phyloP scores from a whole-genome alignment of 2,329 filamentous ascomycete genomes.

The Arthrobotrys pseudoclavata region DNA sequence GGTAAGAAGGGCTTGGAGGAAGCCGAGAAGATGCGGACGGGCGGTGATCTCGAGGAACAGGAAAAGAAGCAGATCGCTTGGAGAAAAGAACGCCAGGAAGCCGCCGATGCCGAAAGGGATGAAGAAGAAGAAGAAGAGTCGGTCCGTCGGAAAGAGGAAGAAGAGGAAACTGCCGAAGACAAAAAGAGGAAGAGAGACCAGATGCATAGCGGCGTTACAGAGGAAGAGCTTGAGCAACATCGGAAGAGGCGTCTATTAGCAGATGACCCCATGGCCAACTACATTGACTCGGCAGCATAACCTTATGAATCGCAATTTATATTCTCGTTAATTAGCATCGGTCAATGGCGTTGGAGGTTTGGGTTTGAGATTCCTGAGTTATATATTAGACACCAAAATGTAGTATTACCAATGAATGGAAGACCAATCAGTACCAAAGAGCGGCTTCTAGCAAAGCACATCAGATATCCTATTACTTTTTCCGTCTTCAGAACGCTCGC shows the following conservation, averaged over 20 bases:
- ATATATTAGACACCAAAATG: constrained; percentile 5
- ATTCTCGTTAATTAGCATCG: constrained; percentile 32
- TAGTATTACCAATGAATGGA: constrained; percentile 14
- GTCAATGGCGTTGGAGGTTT: constrained; percentile 32
- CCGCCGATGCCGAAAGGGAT: constrained; percentile 65
- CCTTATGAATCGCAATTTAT: constrained; percentile 23
- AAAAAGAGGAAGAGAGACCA: constrained; percentile 84
- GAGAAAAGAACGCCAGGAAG: constrained; percentile 61
- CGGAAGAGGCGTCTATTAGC: constrained; percentile 79
- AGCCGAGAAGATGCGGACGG: constrained; percentile 70
- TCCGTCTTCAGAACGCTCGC: constrained; percentile 29
- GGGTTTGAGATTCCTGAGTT: background rate
- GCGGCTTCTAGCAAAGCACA: background rate
- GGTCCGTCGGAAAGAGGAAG: constrained; percentile 62
- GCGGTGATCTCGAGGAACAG: constrained; percentile 49
- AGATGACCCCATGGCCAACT: constrained; percentile 88
- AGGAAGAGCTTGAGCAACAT: constrained; percentile 89
- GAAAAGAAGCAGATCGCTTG: constrained; percentile 61
- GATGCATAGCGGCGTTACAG: constrained; percentile 81
- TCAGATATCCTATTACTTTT: constrained; percentile 17
- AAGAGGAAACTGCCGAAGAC: constrained; percentile 62
- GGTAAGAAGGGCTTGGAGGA: constrained; percentile 85
- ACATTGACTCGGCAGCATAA: constrained; percentile 70
- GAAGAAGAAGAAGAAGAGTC: constrained; percentile 64
- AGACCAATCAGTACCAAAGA: background rate